A percentile compares a stretch with the other conserved stretches of the same genome.
phyloP scores from a whole-genome alignment of 768 basidiomycete genomes.

The Pisolithus albus region DNA sequence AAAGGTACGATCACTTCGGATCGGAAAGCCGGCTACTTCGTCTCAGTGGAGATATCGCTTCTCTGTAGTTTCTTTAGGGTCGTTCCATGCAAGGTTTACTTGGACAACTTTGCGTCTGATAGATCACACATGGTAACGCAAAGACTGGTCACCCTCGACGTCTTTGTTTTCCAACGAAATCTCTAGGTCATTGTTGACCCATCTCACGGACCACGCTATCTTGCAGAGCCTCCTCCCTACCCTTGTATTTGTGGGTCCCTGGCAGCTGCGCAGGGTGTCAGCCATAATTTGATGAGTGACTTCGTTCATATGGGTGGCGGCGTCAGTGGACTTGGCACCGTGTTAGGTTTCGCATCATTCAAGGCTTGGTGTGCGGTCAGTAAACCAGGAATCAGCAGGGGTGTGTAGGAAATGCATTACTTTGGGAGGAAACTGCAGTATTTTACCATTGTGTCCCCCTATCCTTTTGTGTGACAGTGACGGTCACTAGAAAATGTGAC shows the following conservation, averaged over 20 bases:
- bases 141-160: conserved; percentile 5
- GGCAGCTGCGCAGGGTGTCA: conserved; percentile 33
- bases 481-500: conserved; percentile 15
- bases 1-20: conserved; percentile 34
- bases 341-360: conserved; percentile 28
- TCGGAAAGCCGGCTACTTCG: background rate
- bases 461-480: conserved; percentile 16
- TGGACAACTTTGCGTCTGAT: conserved; percentile 65
- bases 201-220: conserved; percentile 27
- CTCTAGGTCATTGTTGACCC: conserved; percentile 2
- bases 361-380: conserved; percentile 17
- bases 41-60: background rate
- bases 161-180: conserved; percentile 2
- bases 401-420: background rate
- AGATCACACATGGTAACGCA: conserved; percentile 65
- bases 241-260: conserved; percentile 40
- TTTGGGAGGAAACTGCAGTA: too few species aligned
- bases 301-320: conserved; percentile 46
- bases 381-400: background rate
- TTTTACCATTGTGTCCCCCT: background rate
- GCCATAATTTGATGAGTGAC: conserved; percentile 51
- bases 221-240: conserved; percentile 44
- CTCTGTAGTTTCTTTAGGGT: conserved; percentile 54
- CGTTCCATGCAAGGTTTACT: conserved; percentile 42
- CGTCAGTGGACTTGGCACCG: conserved; percentile 34